A percentile compares a stretch with the other conserved stretches of the same genome.
These are phyloP conservation scores for Beauveria pseudobassiana DNA, from an alignment of 2,329 filamentous ascomycete genomes.

Conservation along the genomic window DNA sequence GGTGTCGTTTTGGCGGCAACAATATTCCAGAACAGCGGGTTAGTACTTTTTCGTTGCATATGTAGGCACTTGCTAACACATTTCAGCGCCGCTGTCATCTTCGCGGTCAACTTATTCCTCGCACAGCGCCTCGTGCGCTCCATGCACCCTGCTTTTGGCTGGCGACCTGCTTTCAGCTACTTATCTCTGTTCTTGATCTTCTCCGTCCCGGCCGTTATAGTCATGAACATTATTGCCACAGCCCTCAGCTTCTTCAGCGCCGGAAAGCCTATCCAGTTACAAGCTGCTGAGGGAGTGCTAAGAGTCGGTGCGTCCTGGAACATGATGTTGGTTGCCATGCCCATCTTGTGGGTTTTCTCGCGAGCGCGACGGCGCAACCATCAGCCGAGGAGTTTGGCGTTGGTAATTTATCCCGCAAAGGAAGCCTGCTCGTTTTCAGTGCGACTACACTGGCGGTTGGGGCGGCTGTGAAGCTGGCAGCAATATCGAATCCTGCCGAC, in stretches of 20 bases:
- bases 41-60: background rate
- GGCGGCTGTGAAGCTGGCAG: slow-evolving; percentile 15
- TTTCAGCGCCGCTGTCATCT: slow-evolving; percentile 25
- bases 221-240: slow-evolving; percentile 25
- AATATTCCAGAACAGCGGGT: slow-evolving; percentile 30
- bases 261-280: background rate
- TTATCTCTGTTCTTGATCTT: slow-evolving; percentile 18
- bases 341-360: slow-evolving; percentile 18
- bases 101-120: slow-evolving; percentile 31
- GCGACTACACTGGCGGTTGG: slow-evolving; percentile 16
- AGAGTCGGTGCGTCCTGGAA: slow-evolving; percentile 18
- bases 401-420: slow-evolving; percentile 23
- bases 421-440: slow-evolving; percentile 19
- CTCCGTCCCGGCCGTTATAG: slow-evolving; percentile 21
- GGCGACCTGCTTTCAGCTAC: slow-evolving; percentile 23
- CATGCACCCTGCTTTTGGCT: slow-evolving; percentile 28
- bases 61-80: background rate
- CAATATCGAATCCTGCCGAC: background rate
- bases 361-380: slow-evolving; percentile 21
- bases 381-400: slow-evolving; percentile 24
- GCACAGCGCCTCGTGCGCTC: slow-evolving; percentile 31
- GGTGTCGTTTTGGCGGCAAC: slow-evolving; percentile 26
- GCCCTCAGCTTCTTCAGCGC: slow-evolving; percentile 19
- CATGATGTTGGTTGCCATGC: slow-evolving; percentile 17
- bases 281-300: slow-evolving; percentile 13